Evolutionary conservation across 768 basidiomycete species (phyloP), one percentile per base, ranked within the genome.

Genomic region (Dentipellis fragilis): DNA sequence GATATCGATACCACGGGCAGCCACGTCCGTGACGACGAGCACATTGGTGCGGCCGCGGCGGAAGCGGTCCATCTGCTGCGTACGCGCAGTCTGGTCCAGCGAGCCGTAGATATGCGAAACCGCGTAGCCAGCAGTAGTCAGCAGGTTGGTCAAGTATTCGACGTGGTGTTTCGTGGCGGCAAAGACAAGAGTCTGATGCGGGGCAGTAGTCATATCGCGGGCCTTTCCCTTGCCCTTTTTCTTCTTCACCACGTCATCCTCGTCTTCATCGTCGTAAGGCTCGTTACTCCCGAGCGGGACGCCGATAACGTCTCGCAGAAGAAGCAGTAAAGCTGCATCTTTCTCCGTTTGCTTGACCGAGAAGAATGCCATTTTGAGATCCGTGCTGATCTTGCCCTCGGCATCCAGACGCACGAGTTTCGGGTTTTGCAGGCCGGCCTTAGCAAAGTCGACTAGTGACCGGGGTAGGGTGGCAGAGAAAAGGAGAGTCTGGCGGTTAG

Each of bases 81-180:
- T 83, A 55, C 96, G 87, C 1, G 94, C 93, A 3, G 80, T 73
- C 68, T 99, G 96, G 64, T 96, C 94, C 38, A 99, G 80, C 7
- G 96, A 85, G 22, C 96, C 95, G 64, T 98, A 98, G 51, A 98
- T 94, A 60, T 93, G 87, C 11, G 95, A 95, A 16, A 91, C 85
- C 2, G 89, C 74, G 66, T 95, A 99, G 10, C 92, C 91, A 9
- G 87, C 85, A 11, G 86, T 78, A 3, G 76, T 76, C 54, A 99
- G 77, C 4, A 99, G 75, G 45, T 79, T 80, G 2, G 82, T 78
- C 47, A 98, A 78, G 68, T 96, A 99, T 69, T 98, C 96, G 64
- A 99, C 93, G 63, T 99, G 96, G 65, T 99, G 96, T 69, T 99
- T 98, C 17, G 96, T 99, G 6, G 95, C 92, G 2, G 87, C 85